Conservation (phyloP, 2,329 filamentous ascomycete species). For the Sordariomycetes sp. region DNA sequence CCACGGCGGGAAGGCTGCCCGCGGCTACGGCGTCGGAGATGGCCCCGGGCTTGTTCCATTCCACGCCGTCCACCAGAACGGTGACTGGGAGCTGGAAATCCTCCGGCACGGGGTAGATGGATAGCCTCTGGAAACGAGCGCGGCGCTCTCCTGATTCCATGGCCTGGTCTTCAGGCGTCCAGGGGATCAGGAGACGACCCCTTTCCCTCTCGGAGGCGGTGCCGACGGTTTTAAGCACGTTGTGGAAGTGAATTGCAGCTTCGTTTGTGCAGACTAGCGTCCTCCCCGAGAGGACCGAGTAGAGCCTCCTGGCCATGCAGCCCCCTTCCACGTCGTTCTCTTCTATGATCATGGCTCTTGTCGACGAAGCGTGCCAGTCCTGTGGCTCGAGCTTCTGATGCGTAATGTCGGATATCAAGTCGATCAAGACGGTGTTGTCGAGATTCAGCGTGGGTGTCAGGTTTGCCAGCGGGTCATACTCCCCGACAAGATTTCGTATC, state of each 20-base stretch:
- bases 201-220: slow-evolving; percentile 25
- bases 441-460: slow-evolving; percentile 28
- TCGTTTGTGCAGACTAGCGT: slow-evolving; percentile 26
- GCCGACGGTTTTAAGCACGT: slow-evolving; percentile 24
- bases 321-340: slow-evolving; percentile 17
- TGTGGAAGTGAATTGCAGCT: slow-evolving; percentile 27
- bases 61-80: slow-evolving; percentile 13
- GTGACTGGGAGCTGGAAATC: slow-evolving; percentile 24
- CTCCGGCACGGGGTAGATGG: slow-evolving; percentile 18
- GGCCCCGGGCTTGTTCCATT: slow-evolving; percentile 16
- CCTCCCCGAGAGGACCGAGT: slow-evolving; percentile 21
- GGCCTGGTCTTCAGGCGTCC: too few relatives aligned
- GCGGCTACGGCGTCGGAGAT: slow-evolving; percentile 14
- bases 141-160: slow-evolving; percentile 8
- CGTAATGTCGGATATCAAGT: slow-evolving; percentile 29
- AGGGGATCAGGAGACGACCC: slow-evolving; percentile 21
- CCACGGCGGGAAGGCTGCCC: slow-evolving; percentile 20
- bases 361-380: slow-evolving; percentile 22
- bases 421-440: slow-evolving; percentile 30
- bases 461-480: slow-evolving; percentile 17
- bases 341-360: slow-evolving; percentile 23
- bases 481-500: slow-evolving; percentile 19
- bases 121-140: too few relatives aligned
- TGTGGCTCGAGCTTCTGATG: slow-evolving; percentile 21
- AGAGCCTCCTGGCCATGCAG: slow-evolving; percentile 23